phyloP scores from a whole-genome alignment of 2,329 filamentous ascomycete species.

The Alternaria sp. region DNA sequence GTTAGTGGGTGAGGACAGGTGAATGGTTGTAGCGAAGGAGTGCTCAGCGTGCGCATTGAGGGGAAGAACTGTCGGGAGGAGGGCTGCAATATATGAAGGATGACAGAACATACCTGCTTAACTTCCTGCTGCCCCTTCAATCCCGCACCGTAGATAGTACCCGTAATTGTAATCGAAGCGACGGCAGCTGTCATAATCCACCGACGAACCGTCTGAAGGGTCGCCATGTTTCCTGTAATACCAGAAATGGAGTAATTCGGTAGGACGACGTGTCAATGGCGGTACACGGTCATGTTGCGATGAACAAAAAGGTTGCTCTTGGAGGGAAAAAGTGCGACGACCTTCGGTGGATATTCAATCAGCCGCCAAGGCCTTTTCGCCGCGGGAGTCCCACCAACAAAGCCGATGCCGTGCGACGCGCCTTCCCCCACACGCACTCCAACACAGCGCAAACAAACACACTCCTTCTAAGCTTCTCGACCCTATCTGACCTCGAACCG shows the following conservation, averaged over 20 bases:
- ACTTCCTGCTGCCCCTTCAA: constrained; percentile 61
- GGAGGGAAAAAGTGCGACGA: constrained; percentile 7
- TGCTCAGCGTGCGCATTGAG: background rate
- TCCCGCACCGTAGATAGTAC: constrained; percentile 65
- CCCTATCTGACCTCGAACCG: background rate
- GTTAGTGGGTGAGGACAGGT: background rate
- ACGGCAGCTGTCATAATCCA: constrained; percentile 62
- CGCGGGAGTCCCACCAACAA: constrained; percentile 29
- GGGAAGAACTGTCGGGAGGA: background rate
- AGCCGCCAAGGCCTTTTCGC: constrained; percentile 28
- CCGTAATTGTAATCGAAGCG: constrained; percentile 62
- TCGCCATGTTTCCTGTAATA: constrained; percentile 20
- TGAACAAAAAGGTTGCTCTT: background rate
- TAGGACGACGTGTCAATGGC: background rate
- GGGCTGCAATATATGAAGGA: background rate
- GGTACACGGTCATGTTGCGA: background rate
- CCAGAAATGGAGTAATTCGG: background rate
- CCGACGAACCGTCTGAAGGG: constrained; percentile 50
- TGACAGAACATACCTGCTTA: constrained; percentile 53
- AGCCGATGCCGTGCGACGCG: constrained; percentile 8
- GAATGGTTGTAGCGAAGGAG: background rate
- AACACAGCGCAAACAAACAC: constrained; percentile 4
- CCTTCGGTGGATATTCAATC: constrained; percentile 9
- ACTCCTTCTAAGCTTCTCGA: background rate
- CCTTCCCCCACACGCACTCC: constrained; percentile 19